phyloP scores from a whole-genome alignment of 169 alveolate species.

The Cryptosporidium felis region DNA sequence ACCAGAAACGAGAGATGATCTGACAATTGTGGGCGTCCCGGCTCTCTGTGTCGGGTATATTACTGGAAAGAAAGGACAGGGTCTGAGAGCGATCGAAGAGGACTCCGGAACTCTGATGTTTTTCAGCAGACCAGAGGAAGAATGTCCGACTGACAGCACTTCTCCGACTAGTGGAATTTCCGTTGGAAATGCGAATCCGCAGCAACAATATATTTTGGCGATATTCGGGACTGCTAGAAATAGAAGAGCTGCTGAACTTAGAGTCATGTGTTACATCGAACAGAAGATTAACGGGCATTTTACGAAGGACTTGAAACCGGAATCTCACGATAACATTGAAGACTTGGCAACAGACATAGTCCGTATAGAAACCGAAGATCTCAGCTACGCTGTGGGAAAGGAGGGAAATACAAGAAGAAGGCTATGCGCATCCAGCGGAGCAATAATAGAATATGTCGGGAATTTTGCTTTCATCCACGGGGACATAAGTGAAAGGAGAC shows the following conservation, averaged over 20 bases:
- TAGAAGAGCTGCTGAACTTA: constrained; percentile 64
- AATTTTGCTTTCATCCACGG: constrained; percentile 71
- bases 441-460: constrained; percentile 77
- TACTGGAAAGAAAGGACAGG: constrained; percentile 78
- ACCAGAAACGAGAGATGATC: constrained; percentile 74
- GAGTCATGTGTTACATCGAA: constrained; percentile 67
- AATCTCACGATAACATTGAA: constrained; percentile 31
- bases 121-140: constrained; percentile 68
- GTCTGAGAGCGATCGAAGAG: constrained; percentile 77
- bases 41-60: constrained; percentile 77
- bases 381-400: constrained; percentile 76
- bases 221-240: constrained; percentile 57
- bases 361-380: constrained; percentile 67
- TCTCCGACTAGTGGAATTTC: not conserved
- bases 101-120: constrained; percentile 79
- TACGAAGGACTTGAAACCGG: constrained; percentile 48
- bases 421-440: constrained; percentile 78
- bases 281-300: constrained; percentile 59
- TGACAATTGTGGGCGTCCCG: constrained; percentile 73
- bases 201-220: constrained; percentile 33
- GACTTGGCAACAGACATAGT: constrained; percentile 64
- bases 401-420: constrained; percentile 78
- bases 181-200: not conserved
- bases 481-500: constrained; percentile 62
- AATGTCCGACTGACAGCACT: constrained; percentile 12